These are phyloP conservation scores for Arachis hypogaea DNA, from an alignment of 306 rosid species.

Conservation along the genomic window DNA sequence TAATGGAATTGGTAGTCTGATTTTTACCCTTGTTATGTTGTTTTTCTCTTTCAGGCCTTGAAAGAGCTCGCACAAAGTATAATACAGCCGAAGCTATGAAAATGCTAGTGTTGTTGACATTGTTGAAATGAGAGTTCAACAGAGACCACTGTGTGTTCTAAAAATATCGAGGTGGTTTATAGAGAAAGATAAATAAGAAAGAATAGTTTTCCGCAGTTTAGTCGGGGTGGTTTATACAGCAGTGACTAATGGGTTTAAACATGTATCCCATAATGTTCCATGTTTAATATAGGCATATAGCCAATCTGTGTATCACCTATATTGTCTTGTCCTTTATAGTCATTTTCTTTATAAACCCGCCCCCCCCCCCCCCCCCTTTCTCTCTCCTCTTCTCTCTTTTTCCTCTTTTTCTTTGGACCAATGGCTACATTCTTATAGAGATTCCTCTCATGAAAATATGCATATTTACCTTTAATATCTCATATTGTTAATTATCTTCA, in stretches of 20 bases:
- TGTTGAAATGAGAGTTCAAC: not conserved
- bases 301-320: too few relatives aligned
- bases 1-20: slow-evolving; percentile 11
- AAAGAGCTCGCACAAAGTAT: slow-evolving; percentile 48
- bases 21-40: not conserved
- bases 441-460: too few relatives aligned
- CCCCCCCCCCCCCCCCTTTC: too few relatives aligned
- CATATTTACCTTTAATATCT: too few relatives aligned
- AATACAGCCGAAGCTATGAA: slow-evolving; percentile 39
- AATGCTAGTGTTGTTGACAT: not conserved
- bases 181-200: not conserved
- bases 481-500: too few relatives aligned
- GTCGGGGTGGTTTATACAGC: too few relatives aligned
- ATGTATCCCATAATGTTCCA: not conserved
- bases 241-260: not conserved
- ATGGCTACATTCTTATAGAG: too few relatives aligned
- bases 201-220: not conserved
- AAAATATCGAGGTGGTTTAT: not conserved
- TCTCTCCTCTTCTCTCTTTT: too few relatives aligned
- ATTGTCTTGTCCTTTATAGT: too few relatives aligned
- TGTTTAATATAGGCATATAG: not conserved
- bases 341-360: too few relatives aligned
- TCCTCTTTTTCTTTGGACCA: too few relatives aligned
- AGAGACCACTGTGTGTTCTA: not conserved
- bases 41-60: slow-evolving; percentile 58